Percentiles rank a stretch among this genome's conserved stretches.
Conservation (phyloP, 1,284 basidiomycete genomes). For the Singerocomus rubriflavus region DNA sequence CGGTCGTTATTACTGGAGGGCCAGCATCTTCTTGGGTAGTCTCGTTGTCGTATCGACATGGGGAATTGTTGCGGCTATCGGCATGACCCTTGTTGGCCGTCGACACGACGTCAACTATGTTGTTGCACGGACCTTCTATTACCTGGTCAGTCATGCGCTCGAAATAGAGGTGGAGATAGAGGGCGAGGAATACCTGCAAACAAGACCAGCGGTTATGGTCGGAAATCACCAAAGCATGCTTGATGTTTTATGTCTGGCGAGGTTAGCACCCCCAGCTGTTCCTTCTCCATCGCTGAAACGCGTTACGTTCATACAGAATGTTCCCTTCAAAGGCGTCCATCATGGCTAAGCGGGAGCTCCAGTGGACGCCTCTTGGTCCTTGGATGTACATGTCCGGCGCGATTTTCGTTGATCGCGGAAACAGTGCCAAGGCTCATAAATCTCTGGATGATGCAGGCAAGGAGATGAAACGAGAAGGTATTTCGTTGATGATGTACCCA, state of each 20-base stretch:
- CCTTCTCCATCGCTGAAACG: not conserved
- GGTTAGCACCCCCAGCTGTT: conserved; percentile 43
- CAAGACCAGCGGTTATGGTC: conserved; percentile 72
- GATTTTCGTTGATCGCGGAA: conserved; percentile 90
- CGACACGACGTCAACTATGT: conserved; percentile 84
- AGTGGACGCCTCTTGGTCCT: conserved; percentile 88
- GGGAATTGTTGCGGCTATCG: conserved; percentile 71
- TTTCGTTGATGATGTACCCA: conserved; percentile 89
- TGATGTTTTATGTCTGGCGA: conserved; percentile 82
- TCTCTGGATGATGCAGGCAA: conserved; percentile 80
- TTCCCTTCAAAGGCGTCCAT: conserved; percentile 85
- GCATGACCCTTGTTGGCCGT: conserved; percentile 69
- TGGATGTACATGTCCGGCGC: conserved; percentile 92
- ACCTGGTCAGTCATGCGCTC: conserved; percentile 60
- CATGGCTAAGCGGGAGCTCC: conserved; percentile 92
- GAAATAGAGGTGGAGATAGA: conserved; percentile 79
- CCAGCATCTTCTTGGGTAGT: conserved; percentile 72
- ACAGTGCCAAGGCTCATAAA: conserved; percentile 71
- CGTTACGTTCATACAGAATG: conserved; percentile 47
- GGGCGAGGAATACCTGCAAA: conserved; percentile 77
- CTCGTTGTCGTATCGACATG: conserved; percentile 74
- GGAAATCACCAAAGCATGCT: conserved; percentile 95
- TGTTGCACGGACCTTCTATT: conserved; percentile 86
- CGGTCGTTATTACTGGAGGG: conserved; percentile 71
- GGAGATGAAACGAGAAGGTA: conserved; percentile 71